Conservation (phyloP, 225 moss, liverwort and hornwort species). For the Thuidium tamariscinum region DNA sequence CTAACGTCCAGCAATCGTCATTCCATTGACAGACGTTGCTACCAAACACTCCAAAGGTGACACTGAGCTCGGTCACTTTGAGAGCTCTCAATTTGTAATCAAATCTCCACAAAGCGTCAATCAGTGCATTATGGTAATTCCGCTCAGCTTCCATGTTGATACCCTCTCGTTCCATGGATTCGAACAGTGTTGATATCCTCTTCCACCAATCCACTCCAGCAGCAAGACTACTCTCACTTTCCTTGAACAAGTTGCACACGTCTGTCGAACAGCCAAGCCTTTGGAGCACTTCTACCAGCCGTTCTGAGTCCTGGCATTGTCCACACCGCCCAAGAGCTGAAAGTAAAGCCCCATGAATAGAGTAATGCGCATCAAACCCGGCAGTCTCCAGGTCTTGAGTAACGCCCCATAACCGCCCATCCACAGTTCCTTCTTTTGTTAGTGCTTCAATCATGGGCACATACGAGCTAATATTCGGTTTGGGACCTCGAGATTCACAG, state of each 20-base stretch:
- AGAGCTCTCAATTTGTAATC: slow-evolving; percentile 79
- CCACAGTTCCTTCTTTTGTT: slow-evolving; percentile 43
- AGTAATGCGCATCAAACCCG: slow-evolving; percentile 45
- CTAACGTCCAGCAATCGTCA: slow-evolving; percentile 55
- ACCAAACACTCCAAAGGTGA: slow-evolving; percentile 63
- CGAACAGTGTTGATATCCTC: slow-evolving; percentile 15
- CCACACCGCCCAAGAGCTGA: slow-evolving; percentile 65
- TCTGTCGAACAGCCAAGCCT: slow-evolving; percentile 52
- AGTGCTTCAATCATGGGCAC: slow-evolving; percentile 61
- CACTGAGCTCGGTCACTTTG: slow-evolving; percentile 59
- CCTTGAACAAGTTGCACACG: slow-evolving; percentile 43
- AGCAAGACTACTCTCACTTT: slow-evolving; percentile 1
- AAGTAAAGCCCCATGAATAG: slow-evolving; percentile 52
- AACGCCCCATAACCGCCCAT: slow-evolving; percentile 44
- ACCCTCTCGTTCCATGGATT: slow-evolving; percentile 59
- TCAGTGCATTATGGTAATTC: slow-evolving; percentile 63
- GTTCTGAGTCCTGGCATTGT: slow-evolving; percentile 27
- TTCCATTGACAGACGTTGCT: slow-evolving; percentile 51
- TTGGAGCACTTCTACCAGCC: slow-evolving; percentile 35
- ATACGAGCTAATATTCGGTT: slow-evolving; percentile 64
- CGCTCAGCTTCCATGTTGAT: slow-evolving; percentile 79
- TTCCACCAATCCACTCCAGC: slow-evolving; percentile 40
- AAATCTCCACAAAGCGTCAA: slow-evolving; percentile 82
- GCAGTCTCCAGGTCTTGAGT: slow-evolving; percentile 35
- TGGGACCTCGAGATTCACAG: slow-evolving; percentile 30